Conservation (phyloP, 2,329 filamentous ascomycete species). For the Cladosporium austrohemisphaericum region DNA sequence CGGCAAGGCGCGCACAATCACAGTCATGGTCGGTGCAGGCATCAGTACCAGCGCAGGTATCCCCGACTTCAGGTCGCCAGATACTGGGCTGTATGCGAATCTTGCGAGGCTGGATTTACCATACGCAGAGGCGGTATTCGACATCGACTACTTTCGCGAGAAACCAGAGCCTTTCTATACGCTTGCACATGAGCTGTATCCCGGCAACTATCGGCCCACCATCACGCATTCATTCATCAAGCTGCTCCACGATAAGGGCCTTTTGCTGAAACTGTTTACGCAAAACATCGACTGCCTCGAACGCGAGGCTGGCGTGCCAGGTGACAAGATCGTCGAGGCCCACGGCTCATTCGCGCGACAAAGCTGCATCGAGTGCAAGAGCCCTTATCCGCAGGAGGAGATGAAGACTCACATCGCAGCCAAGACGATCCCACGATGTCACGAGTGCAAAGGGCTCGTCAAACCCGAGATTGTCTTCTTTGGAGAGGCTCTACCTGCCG, state of each 20-base stretch:
- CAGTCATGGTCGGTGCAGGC: constrained; percentile 87
- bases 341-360: constrained; percentile 93
- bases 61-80: constrained; percentile 90
- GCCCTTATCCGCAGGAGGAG: constrained; percentile 63
- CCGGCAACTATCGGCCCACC: constrained; percentile 83
- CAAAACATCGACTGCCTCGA: constrained; percentile 98
- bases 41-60: constrained; percentile 74
- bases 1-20: constrained; percentile 65
- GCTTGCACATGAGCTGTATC: constrained; percentile 86
- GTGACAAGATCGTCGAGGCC: constrained; percentile 80
- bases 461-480: constrained; percentile 97
- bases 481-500: constrained; percentile 66
- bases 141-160: constrained; percentile 80
- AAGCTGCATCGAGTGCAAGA: constrained; percentile 83
- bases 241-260: constrained; percentile 72
- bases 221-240: constrained; percentile 85
- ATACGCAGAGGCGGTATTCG: constrained; percentile 89
- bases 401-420: constrained; percentile 68
- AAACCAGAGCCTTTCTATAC: constrained; percentile 90
- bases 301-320: constrained; percentile 76
- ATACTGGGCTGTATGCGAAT: constrained; percentile 91
- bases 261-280: constrained; percentile 84
- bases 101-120: constrained; percentile 81
- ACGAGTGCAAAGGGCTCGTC: constrained; percentile 69
- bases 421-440: constrained; percentile 69